Evolutionary conservation across 2,329 filamentous ascomycete genomes (phyloP), one percentile per base, ranked within the genome.

Genomic region (Nemania sp.): DNA sequence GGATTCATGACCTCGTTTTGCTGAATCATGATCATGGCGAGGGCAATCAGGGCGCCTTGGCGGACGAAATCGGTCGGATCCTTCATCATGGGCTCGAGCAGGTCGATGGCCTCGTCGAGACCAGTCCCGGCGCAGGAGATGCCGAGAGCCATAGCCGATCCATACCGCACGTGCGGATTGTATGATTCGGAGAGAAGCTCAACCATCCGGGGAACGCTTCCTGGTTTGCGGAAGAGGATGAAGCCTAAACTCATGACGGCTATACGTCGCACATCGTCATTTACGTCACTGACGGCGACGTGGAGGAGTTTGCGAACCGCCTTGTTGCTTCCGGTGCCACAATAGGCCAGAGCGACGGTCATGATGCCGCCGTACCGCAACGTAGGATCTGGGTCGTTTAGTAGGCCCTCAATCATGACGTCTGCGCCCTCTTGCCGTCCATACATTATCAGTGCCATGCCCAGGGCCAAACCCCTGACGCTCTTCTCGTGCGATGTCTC

Each of bases 401-500:
- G 84, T 1, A 99, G 87, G 49, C 91, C 92, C 72, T 96, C 94
- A 67, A 99, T 96, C 69, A 98, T 85, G 72, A 95, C 90, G 76
- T 99, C 95, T 12, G 95, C 95, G 65, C 90, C 90, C 77, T 99
- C 95, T 78, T 98, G 93, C 62, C 92, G 90, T 49, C 90, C 92
- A 70, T 95, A 99, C 94, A 98, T 98, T 80, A 99, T 97, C 61
- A 99, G 82, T 11, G 95, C 92, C 92, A 99, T 98, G 60, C 95
- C 95, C 67, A 99, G 86, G 34, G 95, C 94, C 61, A 97, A 86
- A 73, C 95, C 95, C 51, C 95, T 92, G 21, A 99, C 92, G 72
- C 96, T 98, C 84, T 99, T 99, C 81, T 99, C 95, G 78, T 99
- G 95, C 64, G 96, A 94, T 1, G 95, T 99, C 68, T 99, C 95